These are phyloP conservation scores for Irpex lacteus DNA, from an alignment of 1,284 basidiomycete species.

Conservation along the genomic window DNA sequence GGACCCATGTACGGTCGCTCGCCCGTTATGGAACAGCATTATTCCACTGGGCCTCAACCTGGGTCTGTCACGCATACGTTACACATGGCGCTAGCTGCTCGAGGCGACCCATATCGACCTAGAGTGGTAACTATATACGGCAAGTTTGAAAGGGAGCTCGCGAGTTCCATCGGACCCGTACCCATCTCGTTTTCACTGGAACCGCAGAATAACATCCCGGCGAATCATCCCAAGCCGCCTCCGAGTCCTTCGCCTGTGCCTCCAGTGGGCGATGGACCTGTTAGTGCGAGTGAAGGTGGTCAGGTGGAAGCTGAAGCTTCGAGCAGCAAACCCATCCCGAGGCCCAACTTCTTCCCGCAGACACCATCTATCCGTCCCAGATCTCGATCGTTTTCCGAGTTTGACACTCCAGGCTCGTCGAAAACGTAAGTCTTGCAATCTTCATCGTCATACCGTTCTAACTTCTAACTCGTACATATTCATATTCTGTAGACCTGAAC, in stretches of 20 bases:
- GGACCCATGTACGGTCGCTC: constrained; percentile 62
- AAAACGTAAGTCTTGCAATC: constrained; percentile 35
- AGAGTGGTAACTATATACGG: constrained; percentile 60
- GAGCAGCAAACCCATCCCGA: constrained; percentile 38
- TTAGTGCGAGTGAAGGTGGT: neutral
- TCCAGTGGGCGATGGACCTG: constrained; percentile 9
- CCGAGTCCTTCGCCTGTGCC: constrained; percentile 9
- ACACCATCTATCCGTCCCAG: constrained; percentile 51
- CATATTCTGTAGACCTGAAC: neutral
- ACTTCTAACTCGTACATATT: too few species aligned
- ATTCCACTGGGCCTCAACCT: constrained; percentile 17
- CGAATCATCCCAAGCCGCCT: constrained; percentile 21
- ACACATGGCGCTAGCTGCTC: constrained; percentile 24
- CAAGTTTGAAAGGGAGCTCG: constrained; percentile 52
- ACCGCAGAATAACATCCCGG: constrained; percentile 40
- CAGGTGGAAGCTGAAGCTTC: neutral
- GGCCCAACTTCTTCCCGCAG: constrained; percentile 63
- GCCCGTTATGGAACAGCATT: constrained; percentile 8
- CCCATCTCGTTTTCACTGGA: constrained; percentile 63
- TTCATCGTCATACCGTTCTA: neutral
- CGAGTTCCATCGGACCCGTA: constrained; percentile 54
- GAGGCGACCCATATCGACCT: constrained; percentile 23
- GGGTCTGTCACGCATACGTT: constrained; percentile 33
- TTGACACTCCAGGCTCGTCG: constrained; percentile 40
- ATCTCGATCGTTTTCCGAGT: constrained; percentile 73